phyloP scores from a whole-genome alignment of 2,329 filamentous ascomycete genomes.

The Claviceps pazoutovae region DNA sequence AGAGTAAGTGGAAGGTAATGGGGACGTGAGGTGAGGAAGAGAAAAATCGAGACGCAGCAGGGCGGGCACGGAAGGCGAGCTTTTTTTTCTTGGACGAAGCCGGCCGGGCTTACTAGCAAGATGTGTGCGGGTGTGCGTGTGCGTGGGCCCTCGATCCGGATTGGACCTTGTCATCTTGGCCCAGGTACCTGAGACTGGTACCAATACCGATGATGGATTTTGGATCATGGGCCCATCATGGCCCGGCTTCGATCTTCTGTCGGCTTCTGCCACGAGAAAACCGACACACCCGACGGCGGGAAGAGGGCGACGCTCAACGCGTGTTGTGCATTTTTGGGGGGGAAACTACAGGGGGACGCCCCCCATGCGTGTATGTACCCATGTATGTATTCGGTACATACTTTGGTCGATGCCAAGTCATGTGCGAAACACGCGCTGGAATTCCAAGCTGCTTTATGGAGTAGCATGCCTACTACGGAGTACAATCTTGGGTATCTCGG shows the following conservation, averaged over 20 bases:
- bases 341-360: too few relatives aligned
- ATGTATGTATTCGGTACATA: too few relatives aligned
- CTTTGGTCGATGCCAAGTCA: neutral
- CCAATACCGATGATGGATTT: too few relatives aligned
- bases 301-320: neutral
- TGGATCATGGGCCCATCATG: too few relatives aligned
- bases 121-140: neutral
- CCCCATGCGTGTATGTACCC: too few relatives aligned
- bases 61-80: constrained; percentile 21
- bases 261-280: constrained; percentile 1
- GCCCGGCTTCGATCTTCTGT: neutral
- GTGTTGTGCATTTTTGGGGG: too few relatives aligned
- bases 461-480: too few relatives aligned
- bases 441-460: too few relatives aligned
- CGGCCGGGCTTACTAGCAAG: neutral
- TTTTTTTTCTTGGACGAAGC: constrained; percentile 13
- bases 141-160: constrained; percentile 2
- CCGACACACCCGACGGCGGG: neutral
- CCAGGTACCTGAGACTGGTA: too few relatives aligned
- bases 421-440: too few relatives aligned
- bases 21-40: constrained; percentile 14
- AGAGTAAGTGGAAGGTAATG: constrained; percentile 24
- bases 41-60: constrained; percentile 19
- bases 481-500: too few relatives aligned
- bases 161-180: neutral